Evolutionary conservation across 2,329 filamentous ascomycete species (phyloP), one percentile per base, ranked within the genome.

Genomic region (Epichloe glyceriae): DNA sequence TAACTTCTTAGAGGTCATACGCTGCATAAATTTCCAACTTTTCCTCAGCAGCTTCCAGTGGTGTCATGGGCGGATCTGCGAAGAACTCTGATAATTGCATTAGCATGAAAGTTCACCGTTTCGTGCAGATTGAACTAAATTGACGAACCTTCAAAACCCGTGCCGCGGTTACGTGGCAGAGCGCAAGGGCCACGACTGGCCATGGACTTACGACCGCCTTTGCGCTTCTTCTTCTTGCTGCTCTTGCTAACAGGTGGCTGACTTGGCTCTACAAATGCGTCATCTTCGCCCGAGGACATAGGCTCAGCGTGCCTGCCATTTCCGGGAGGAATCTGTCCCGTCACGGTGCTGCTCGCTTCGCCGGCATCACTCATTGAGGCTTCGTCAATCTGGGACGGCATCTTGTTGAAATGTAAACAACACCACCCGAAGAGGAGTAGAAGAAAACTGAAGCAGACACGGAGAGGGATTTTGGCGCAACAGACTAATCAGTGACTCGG

Each of bases 61-160:
- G 81, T 0, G 85, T 90, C 54, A 94, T 69, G 0, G 89, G 89
- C 1, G 83, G 75, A 64, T 97, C 91, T 12, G 85, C 82, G 62
- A 80, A 93, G 64, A 80, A 88, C 54, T 89, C 83, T 78, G 51
- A 3, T 35, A 11, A 4, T 6, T 20, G 12, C 1, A 8, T 44
- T 30, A 44, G 41, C 41, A 44, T 30, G 22, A 15, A 15, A 12
- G 11, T 20, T 22, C 20, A 26, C 26, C 26, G 22, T 8, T 15
- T 26, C 17, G n/a, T 26, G 2, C 40, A 20, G 7, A 19, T 4
- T 34, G n/a, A 4, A n/a, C 1, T 1, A 10, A 5, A 5, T 17
- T 30, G 22, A 7, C 58, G 46, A 58, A 76, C 80, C 79, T 66
- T 90, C 86, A 52, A 89, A 90, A 0, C 86, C 86, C 5, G 79